Evolutionary conservation across 306 rosid genomes (phyloP).

Genomic region (Neltuma alba): DNA sequence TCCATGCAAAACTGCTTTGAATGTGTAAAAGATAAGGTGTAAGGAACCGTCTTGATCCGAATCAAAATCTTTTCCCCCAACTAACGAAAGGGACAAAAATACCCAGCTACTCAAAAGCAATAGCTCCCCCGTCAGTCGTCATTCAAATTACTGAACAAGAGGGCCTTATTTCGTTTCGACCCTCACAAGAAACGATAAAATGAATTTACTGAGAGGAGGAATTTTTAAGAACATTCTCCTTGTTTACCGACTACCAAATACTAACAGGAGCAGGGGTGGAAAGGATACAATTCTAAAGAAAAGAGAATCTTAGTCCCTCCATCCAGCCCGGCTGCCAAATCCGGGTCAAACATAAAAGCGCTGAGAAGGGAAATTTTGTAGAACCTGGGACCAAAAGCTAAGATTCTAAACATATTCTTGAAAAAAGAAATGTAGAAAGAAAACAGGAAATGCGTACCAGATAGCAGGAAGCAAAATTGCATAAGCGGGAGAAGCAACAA

Average conservation of each 20-base stretch:
- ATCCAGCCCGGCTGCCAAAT: background rate
- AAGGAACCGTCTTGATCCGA: slow-evolving; percentile 44
- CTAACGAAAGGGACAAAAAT: slow-evolving; percentile 52
- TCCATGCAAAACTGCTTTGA: slow-evolving; percentile 54
- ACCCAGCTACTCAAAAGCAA: slow-evolving; percentile 47
- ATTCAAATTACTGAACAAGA: slow-evolving; percentile 39
- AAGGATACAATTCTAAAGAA: background rate
- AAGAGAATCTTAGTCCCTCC: slow-evolving; percentile 3
- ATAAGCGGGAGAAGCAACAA: slow-evolving; percentile 22
- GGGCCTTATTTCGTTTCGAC: slow-evolving; percentile 32
- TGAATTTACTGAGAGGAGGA: slow-evolving; percentile 10
- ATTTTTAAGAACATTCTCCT: background rate
- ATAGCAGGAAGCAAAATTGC: background rate
- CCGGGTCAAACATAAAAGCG: background rate
- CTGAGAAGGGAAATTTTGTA: background rate
- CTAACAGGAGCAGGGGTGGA: background rate
- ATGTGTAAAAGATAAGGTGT: slow-evolving; percentile 54
- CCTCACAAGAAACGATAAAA: slow-evolving; percentile 12
- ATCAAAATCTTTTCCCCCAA: slow-evolving; percentile 34
- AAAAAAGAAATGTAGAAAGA: background rate
- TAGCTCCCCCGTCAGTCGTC: slow-evolving; percentile 23
- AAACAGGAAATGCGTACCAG: slow-evolving; percentile 42
- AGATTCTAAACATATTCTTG: background rate
- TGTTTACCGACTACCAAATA: slow-evolving; percentile 31
- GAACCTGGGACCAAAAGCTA: background rate